Percentiles rank a stretch among this genome's conserved stretches.
Evolutionary conservation across 2,329 filamentous ascomycete genomes (phyloP).

Genomic region (Trichoderma brevicompactum): DNA sequence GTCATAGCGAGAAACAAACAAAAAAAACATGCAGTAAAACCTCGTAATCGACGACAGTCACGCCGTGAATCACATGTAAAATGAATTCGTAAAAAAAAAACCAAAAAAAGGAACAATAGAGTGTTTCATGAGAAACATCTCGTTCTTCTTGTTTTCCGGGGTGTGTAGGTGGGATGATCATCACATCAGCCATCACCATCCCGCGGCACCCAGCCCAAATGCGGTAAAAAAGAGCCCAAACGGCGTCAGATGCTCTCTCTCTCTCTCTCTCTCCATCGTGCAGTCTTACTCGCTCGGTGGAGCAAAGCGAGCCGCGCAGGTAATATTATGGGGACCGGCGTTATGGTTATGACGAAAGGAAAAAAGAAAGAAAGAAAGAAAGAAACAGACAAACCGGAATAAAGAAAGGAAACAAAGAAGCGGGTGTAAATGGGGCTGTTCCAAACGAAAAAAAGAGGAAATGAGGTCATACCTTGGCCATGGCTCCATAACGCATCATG

Average conservation of each 20-base stretch:
- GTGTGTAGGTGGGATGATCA: slow-evolving; percentile 13
- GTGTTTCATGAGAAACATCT: neutral
- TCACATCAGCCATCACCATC: slow-evolving; percentile 17
- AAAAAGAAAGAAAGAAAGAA: too few relatives aligned
- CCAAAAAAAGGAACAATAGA: neutral
- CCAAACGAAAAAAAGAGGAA: neutral
- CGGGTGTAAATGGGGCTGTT: neutral
- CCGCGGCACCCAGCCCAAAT: neutral
- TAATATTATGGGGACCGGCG: slow-evolving; percentile 12
- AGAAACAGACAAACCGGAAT: neutral
- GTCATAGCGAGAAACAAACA: neutral
- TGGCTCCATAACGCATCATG: slow-evolving; percentile 36
- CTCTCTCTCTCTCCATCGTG: too few relatives aligned
- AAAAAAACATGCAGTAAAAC: neutral
- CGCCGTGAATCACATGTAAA: slow-evolving; percentile 8
- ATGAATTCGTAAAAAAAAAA: neutral
- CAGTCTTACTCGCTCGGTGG: slow-evolving; percentile 10
- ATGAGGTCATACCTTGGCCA: slow-evolving; percentile 34
- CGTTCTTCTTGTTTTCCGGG: neutral
- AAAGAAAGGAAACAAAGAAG: neutral
- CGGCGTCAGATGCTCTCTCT: neutral
- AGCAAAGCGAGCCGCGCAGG: neutral
- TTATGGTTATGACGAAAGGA: slow-evolving; percentile 6
- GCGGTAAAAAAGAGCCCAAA: slow-evolving; percentile 7
- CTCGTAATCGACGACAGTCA: slow-evolving; percentile 7